Evolutionary conservation across 768 basidiomycete genomes (phyloP), one percentile per base, ranked within the genome.

Genomic region (Naganishia kalamii): DNA sequence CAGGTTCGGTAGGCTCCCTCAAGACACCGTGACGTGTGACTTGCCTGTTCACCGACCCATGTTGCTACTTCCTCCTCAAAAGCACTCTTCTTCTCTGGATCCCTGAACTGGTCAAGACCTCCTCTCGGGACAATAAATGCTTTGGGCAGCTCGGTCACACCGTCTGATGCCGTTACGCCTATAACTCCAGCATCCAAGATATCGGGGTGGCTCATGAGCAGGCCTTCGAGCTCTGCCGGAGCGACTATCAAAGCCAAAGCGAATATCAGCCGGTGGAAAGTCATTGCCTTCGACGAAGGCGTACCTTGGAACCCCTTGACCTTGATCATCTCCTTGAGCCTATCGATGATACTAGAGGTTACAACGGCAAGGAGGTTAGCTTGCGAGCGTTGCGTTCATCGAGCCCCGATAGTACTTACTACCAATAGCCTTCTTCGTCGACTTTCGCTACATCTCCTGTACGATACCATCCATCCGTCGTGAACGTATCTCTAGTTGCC

Each of bases 121-220:
- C 62, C 68, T 19, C 40, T 19, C 1, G 78, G 76, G 3, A 79
- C 78, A 30, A 81, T 66, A 59, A 80, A 81, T 7, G 80, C 79
- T 60, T 77, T 83, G 0, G 90, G 92, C 4, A 90, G 80, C 77
- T 94, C 92, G 0, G 91, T 90, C 1, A 85, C 87, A 69, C 90
- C 84, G 57, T 82, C 81, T 4, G 81, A 81, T 68, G 81, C 83
- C 4, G 85, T 81, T 0, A 92, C 79, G 1, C 90, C 89, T 62
- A 92, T 87, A 19, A 94, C 91, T 8, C 86, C 90, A 0, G 82
- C 83, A 71, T 96, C 92, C 2, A 85, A 85, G 19, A 94, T 81
- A 0, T 87, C 83, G 0, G 87, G 86, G 70, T 92, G 88, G 6
- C 84, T 83, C 19, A 92, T 77, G 0, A 92, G 82, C 0, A 90